Evolutionary conservation across 148 eudicot genomes (phyloP), one percentile per base, ranked within the genome.

Genomic region (Camellia sinensis): DNA sequence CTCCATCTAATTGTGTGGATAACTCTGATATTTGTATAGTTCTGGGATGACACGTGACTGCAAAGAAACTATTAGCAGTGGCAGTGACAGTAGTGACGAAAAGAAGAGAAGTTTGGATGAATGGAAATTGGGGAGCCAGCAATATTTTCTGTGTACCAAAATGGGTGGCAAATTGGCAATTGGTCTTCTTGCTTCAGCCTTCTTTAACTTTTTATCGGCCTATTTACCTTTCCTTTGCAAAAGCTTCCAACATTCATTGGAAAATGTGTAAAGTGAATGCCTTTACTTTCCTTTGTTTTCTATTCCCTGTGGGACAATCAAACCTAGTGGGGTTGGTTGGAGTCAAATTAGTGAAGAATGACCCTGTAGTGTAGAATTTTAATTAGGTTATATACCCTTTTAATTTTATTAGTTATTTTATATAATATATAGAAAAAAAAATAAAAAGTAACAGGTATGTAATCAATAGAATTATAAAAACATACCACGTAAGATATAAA

Each of bases 251-350:
- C 40, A 41, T 43, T 12, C n/a, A 43, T 61, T 60, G 78, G 78
- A 61, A 75, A 75, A 75, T 75, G 78, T 41, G 68, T 43, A 75
- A 75, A 61, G 67, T 43, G 29, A 63, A 40, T 3, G 66, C 7
- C 53, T 11, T 6, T 29, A 5, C 50, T 41, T 43, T 43, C 72
- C 72, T 41, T 14, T 22, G 12, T 41, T 43, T 41, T 65, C 45
- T 65, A 17, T 22, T 37, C 6, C 43, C 17, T 29, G 19, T 64
- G 67, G 67, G 67, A 64, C 67, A 29, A 1, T n/a, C 37, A 11
- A 70, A 53, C 12, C 17, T 2, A 45, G 54, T 70, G 73, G 73
- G 44, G 7, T 70, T 44, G 73, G 22, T 29, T 29, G 37, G 37
- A 29, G 70, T 67, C 70, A 12, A 10, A 37, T 67, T 41, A 40